Evolutionary conservation across 1,139 yeast species (phyloP).

Genomic region (Pichia sp.): DNA sequence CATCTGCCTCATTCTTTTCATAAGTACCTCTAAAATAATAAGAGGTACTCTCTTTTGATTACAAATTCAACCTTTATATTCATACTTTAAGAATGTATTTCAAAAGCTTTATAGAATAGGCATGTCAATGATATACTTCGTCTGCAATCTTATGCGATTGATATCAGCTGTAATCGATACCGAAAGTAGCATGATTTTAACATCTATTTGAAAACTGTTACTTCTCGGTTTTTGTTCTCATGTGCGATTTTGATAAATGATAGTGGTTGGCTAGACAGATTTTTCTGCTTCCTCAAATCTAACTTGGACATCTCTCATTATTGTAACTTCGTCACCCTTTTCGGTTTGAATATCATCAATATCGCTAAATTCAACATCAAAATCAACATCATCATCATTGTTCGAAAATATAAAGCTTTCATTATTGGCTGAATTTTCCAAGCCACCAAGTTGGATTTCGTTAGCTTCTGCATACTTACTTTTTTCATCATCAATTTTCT

Average conservation of each 20-base stretch:
- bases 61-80: too few species aligned
- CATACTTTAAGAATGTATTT: too few species aligned
- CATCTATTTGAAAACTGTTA: not conserved
- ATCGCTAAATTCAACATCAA: slow-evolving; percentile 21
- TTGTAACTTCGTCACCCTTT: not conserved
- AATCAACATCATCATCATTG: slow-evolving; percentile 17
- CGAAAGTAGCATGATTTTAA: too few species aligned
- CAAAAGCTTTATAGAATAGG: too few species aligned
- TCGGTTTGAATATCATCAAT: slow-evolving; percentile 13
- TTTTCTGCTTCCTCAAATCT: slow-evolving; percentile 5
- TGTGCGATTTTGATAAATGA: not conserved
- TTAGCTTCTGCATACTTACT: slow-evolving; percentile 14
- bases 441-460: slow-evolving; percentile 23
- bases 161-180: not conserved
- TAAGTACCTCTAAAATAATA: too few species aligned
- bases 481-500: slow-evolving; percentile 22
- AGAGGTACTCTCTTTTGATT: too few species aligned
- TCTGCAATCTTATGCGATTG: too few species aligned
- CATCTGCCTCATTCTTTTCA: not conserved
- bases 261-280: not conserved
- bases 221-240: too few species aligned
- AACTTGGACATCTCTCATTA: not conserved
- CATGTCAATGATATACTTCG: too few species aligned
- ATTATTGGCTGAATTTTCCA: slow-evolving; percentile 12
- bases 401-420: slow-evolving; percentile 7